A percentile compares a stretch with the other conserved stretches of the same genome.
These are phyloP conservation scores for Hypsizygus marmoreus DNA, from an alignment of 768 basidiomycete species.

Conservation along the genomic window DNA sequence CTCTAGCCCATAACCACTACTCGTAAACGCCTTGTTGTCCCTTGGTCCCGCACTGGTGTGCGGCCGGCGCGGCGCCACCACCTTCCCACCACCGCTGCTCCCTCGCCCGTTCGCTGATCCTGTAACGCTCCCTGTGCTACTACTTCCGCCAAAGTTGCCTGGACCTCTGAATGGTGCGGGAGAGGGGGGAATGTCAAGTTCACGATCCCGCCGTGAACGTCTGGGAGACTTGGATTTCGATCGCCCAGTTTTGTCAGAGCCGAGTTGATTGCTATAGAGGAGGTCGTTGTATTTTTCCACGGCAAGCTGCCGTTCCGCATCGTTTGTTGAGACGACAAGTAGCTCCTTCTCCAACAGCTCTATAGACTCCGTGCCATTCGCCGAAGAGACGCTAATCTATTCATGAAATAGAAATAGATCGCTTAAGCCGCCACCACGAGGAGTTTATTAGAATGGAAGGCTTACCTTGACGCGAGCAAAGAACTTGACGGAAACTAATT, in stretches of 20 bases:
- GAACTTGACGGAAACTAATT: constrained; percentile 67
- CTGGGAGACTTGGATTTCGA: constrained; percentile 63
- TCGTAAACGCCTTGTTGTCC: constrained; percentile 52
- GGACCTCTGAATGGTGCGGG: constrained; percentile 33
- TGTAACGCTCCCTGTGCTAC: constrained; percentile 13
- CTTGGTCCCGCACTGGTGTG: constrained; percentile 77
- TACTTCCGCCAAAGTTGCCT: constrained; percentile 8
- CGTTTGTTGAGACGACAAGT: constrained; percentile 67
- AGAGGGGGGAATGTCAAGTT: constrained; percentile 37
- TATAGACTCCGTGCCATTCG: constrained; percentile 63
- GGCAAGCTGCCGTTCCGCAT: constrained; percentile 66
- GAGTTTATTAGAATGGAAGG: constrained; percentile 13
- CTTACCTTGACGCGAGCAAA: constrained; percentile 69
- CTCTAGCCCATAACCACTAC: constrained; percentile 7
- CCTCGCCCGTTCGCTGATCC: constrained; percentile 1
- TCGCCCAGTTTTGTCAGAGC: constrained; percentile 31
- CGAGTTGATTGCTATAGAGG: constrained; percentile 22
- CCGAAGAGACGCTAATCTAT: constrained; percentile 52
- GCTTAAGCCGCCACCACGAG: constrained; percentile 13
- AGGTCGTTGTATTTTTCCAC: constrained; percentile 58
- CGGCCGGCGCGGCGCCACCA: constrained; percentile 47
- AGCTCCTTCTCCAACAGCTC: constrained; percentile 74
- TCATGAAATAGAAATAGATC: constrained; percentile 7
- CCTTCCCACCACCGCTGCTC: constrained; percentile 8
- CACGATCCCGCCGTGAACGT: constrained; percentile 37